Base-by-base conservation (phyloP, 176 grass and related monocot genomes). In the Otatea glauca region DNA sequence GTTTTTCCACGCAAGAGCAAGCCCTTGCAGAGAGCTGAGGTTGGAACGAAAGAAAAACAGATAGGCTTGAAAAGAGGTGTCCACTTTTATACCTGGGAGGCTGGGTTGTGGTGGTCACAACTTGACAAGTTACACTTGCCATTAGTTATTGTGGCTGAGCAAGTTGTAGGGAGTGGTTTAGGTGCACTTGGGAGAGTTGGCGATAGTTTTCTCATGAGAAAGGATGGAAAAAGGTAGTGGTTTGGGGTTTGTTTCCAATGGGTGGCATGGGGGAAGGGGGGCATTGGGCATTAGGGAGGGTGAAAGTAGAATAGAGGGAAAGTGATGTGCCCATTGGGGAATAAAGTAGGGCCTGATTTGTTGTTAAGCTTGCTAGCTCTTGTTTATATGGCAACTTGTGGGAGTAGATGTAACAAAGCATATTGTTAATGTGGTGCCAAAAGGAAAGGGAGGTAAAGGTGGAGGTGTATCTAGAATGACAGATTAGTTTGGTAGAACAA, bases 331-430 rank as follows among this genome's bases (percentile, higher is more conserved):
- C 72, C 59, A 55, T 66, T 82, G 67, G 79, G 39, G 37, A 51
- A 55, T 48, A 72, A 21, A 81, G 38, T 81, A 87, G 62, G 61
- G 38, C 9, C 63, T 66, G 42, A 76, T 48, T 27, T 49, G 23
- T 7, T 67, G 59, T 51, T 73, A 74, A 83, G 67, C 74, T 59
- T 87, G 50, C 61, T 67, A 18, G 74, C 24, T 48, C 59, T 83
- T 79, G 68, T 79, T 86, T 79, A 83, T 35, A 23, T 74, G 79
- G n/a, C 84, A 68, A 83, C 79, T 90, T 90, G 76, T 72, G 56
- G 56, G 63, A 7, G 56, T 48, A 53, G 58, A 82, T 86, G 78
- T 67, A 56, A 78, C 78, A 58, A 45, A 54, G 24, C 27, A 7
- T 17, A 23, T 56, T 21, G 34, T 45, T 6, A 43, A 45, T 51